phyloP scores from a whole-genome alignment of 371 early-diverging fungal genomes.

The Coemansia sp. region DNA sequence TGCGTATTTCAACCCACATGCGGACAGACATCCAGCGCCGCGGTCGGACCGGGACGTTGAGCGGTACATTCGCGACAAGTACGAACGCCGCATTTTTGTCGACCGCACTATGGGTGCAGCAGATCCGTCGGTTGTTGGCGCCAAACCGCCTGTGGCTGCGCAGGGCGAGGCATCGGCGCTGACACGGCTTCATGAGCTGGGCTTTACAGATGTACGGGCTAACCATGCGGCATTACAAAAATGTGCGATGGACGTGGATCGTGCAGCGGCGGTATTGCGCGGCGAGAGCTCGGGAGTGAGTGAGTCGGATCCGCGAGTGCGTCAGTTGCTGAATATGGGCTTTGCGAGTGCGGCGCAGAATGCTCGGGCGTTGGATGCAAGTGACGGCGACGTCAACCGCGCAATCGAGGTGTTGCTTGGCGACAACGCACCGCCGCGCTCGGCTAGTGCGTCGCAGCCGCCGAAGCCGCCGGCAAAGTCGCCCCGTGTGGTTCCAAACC shows the following conservation, averaged over 20 bases:
- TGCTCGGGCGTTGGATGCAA: constrained; percentile 60
- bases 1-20: constrained; percentile 65
- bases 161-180: constrained; percentile 50
- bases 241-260: constrained; percentile 66
- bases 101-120: constrained; percentile 48
- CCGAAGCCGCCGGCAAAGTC: constrained; percentile 13
- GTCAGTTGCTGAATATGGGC: constrained; percentile 71
- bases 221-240: constrained; percentile 62
- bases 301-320: constrained; percentile 47
- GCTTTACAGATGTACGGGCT: constrained; percentile 64
- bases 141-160: constrained; percentile 27
- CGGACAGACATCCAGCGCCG: constrained; percentile 65
- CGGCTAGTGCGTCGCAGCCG: constrained; percentile 4
- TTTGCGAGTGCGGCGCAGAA: constrained; percentile 65
- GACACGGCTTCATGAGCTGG: constrained; percentile 68
- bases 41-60: constrained; percentile 76
- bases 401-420: constrained; percentile 71
- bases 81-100: constrained; percentile 79
- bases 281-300: constrained; percentile 30
- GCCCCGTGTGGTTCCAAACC: neutral
- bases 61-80: constrained; percentile 88
- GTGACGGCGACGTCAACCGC: constrained; percentile 70
- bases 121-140: constrained; percentile 27
- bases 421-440: constrained; percentile 46
- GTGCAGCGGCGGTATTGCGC: constrained; percentile 66